A percentile compares a stretch with the other conserved stretches of the same genome.
phyloP scores from a whole-genome alignment of 257 asterid genomes.

The Przewalskia tangutica region DNA sequence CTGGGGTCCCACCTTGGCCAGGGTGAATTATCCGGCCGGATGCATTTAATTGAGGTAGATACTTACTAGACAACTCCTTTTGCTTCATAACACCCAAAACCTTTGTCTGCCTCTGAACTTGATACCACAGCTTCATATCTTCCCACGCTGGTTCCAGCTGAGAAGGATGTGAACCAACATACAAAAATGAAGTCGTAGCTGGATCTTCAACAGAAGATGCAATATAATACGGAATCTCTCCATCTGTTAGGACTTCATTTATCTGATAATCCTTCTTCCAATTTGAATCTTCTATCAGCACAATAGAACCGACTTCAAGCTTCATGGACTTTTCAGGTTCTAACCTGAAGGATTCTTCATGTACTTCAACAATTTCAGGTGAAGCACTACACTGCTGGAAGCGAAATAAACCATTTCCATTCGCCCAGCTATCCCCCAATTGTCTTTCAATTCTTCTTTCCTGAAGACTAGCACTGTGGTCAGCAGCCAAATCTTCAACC shows the following conservation, averaged over 20 bases:
- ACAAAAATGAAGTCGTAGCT: conserved; percentile 43
- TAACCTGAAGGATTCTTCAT: conserved; percentile 49
- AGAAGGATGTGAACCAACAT: conserved; percentile 84
- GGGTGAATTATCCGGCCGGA: conserved; percentile 87
- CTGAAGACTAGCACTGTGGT: conserved; percentile 86
- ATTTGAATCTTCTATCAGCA: conserved; percentile 74
- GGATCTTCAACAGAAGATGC: conserved; percentile 63
- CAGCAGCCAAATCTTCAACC: conserved; percentile 93
- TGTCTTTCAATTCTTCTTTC: conserved; percentile 82
- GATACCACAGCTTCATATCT: conserved; percentile 93
- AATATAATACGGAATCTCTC: conserved; percentile 51
- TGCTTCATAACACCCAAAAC: conserved; percentile 72
- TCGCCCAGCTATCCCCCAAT: conserved; percentile 41
- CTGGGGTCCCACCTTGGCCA: conserved; percentile 76
- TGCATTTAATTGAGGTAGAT: conserved; percentile 60
- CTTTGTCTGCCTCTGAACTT: conserved; percentile 96
- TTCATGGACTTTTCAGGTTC: conserved; percentile 46
- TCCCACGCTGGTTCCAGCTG: conserved; percentile 97
- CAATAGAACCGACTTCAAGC: conserved; percentile 62
- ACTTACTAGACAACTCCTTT: conserved; percentile 71
- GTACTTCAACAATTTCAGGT: conserved; percentile 93
- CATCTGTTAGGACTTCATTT: conserved; percentile 51
- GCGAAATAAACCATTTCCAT: conserved; percentile 57
- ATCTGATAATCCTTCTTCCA: conserved; percentile 54
- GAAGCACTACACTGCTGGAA: conserved; percentile 68